phyloP scores from a whole-genome alignment of 176 grass and related monocot species.

The Musa schizocarpa region DNA sequence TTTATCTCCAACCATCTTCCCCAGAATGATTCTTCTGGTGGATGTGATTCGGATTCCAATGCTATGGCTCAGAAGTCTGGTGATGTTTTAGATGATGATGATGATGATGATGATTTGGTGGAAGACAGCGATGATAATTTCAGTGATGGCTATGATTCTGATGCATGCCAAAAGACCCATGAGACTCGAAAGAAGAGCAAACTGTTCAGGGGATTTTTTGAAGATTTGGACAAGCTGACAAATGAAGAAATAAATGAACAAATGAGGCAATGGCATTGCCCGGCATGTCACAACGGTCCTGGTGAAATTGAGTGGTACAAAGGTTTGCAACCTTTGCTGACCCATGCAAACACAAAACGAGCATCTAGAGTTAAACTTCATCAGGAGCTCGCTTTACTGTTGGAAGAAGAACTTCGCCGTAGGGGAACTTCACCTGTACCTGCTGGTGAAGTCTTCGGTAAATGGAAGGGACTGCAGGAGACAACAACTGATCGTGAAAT shows the following conservation, averaged over 20 bases:
- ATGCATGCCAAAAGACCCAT: constrained; percentile 59
- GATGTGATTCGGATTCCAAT: constrained; percentile 7
- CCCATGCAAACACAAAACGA: constrained; percentile 78
- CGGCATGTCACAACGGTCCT: constrained; percentile 82
- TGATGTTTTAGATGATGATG: constrained; percentile 20
- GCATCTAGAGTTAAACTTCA: constrained; percentile 64
- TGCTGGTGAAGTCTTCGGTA: constrained; percentile 59
- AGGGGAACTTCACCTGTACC: constrained; percentile 63
- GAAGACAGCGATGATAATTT: constrained; percentile 46
- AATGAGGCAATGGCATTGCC: constrained; percentile 53
- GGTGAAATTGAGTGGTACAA: constrained; percentile 87
- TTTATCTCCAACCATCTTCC: not conserved
- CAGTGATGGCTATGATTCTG: constrained; percentile 62
- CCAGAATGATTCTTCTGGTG: constrained; percentile 21
- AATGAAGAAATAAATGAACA: constrained; percentile 57
- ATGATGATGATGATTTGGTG: constrained; percentile 33
- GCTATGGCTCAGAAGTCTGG: too few species aligned
- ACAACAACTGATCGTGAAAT: constrained; percentile 40
- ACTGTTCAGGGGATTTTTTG: constrained; percentile 74
- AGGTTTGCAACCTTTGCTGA: constrained; percentile 69
- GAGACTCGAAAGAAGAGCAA: constrained; percentile 58
- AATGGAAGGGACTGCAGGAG: constrained; percentile 71
- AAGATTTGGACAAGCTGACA: constrained; percentile 36
- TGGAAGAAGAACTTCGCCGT: constrained; percentile 61
- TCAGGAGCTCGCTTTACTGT: constrained; percentile 58